Conservation (phyloP, 108 stramenopile species). For the Fragilaria radians region DNA sequence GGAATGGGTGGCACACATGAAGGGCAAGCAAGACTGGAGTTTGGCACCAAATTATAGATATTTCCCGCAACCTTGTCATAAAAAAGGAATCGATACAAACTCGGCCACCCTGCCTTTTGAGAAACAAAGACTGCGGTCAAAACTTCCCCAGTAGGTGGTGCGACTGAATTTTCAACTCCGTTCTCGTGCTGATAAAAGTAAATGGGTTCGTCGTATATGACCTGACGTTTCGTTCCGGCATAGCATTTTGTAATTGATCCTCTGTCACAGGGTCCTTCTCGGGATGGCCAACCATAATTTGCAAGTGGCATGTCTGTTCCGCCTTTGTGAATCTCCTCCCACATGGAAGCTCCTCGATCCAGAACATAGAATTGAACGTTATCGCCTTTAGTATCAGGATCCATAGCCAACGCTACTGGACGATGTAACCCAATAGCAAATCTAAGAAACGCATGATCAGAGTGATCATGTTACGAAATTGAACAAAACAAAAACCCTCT, state of each 20-base stretch:
- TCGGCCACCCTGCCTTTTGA: slow-evolving; percentile 19
- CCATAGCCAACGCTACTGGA: slow-evolving; percentile 7
- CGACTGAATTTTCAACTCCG: no score
- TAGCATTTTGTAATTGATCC: slow-evolving; percentile 3
- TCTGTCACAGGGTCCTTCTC: slow-evolving; percentile 9
- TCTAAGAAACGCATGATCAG: no score
- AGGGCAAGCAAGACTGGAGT: slow-evolving; percentile 8
- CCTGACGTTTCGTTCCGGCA: no score
- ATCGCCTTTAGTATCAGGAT: slow-evolving; percentile 9
- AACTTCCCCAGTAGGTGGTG: slow-evolving; percentile 9
- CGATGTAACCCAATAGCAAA: slow-evolving; percentile 15
- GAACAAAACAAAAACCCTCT: no score
- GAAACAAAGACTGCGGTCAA: slow-evolving; percentile 17
- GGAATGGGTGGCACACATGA: slow-evolving; percentile 14
- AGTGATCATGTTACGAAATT: no score
- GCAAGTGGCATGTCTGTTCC: slow-evolving; percentile 11
- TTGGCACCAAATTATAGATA: slow-evolving; percentile 8
- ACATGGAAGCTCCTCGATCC: slow-evolving; percentile 10
- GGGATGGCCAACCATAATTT: slow-evolving; percentile 22
- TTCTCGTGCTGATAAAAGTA: slow-evolving; percentile 15
- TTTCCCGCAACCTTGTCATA: slow-evolving; percentile 17
- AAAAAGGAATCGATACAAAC: slow-evolving; percentile 14
- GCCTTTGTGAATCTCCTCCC: slow-evolving; percentile 17
- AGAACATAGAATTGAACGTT: not conserved
- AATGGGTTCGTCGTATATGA: slow-evolving; percentile 8